Conservation (phyloP, 495 filamentous ascomycete genomes). For the Darksidea phi region DNA sequence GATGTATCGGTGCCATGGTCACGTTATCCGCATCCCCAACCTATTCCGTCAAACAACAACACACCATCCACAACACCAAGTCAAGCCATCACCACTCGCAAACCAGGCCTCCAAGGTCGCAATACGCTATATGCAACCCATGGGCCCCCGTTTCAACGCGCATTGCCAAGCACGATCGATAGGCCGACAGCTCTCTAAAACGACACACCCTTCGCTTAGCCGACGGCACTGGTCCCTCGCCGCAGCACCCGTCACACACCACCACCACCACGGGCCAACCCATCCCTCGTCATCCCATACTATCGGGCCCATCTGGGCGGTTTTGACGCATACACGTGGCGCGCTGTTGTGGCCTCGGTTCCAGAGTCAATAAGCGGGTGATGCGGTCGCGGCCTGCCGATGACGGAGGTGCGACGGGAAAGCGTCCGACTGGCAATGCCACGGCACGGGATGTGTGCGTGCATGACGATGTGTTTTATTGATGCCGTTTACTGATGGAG, state of each 20-base stretch:
- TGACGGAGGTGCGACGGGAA: slow-evolving; percentile 27
- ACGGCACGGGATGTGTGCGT: not conserved
- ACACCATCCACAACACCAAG: slow-evolving; percentile 28
- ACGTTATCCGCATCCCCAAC: slow-evolving; percentile 15
- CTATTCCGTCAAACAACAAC: slow-evolving; percentile 11
- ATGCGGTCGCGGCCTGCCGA: slow-evolving; percentile 21
- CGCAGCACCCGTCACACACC: slow-evolving; percentile 35
- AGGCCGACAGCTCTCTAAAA: slow-evolving; percentile 17
- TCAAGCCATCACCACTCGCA: slow-evolving; percentile 29
- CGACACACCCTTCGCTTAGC: slow-evolving; percentile 33
- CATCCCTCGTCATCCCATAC: slow-evolving; percentile 1
- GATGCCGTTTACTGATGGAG: not conserved
- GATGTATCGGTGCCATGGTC: slow-evolving; percentile 12
- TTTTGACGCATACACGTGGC: slow-evolving; percentile 35
- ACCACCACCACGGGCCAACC: slow-evolving; percentile 12
- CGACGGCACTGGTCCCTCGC: slow-evolving; percentile 27
- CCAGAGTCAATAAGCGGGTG: slow-evolving; percentile 26
- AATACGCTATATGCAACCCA: slow-evolving; percentile 4
- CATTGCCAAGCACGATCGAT: slow-evolving; percentile 26
- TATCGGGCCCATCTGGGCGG: not conserved
- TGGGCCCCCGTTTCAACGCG: slow-evolving; percentile 28
- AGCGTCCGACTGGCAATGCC: slow-evolving; percentile 3
- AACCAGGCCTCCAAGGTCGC: slow-evolving; percentile 5
- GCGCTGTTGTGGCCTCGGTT: slow-evolving; percentile 26
- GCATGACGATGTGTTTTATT: slow-evolving; percentile 21